Conservation (phyloP, 2,329 filamentous ascomycete genomes). For the Penicillium verrucosum region DNA sequence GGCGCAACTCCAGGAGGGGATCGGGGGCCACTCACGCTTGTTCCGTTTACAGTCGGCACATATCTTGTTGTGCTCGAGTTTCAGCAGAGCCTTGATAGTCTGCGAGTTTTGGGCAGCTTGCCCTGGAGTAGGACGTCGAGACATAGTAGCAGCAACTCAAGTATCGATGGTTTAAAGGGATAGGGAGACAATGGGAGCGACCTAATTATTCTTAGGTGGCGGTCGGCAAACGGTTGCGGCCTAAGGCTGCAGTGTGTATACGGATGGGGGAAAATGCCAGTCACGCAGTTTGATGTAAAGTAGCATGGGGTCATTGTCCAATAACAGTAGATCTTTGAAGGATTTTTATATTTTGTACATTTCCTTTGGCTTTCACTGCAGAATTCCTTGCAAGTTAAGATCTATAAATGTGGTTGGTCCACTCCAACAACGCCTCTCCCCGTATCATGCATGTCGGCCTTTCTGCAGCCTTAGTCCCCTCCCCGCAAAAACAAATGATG, state of each 20-base stretch:
- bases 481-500: constrained; percentile 1
- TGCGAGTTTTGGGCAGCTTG: constrained; percentile 88
- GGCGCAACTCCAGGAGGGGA: constrained; percentile 11
- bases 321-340: background rate
- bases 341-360: background rate
- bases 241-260: constrained; percentile 24
- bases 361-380: background rate
- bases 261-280: constrained; percentile 23
- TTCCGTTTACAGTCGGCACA: constrained; percentile 99
- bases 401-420: constrained; percentile 2
- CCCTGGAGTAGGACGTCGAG: constrained; percentile 65
- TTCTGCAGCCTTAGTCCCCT: constrained; percentile 3
- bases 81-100: constrained; percentile 91
- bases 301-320: background rate
- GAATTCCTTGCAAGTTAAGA: background rate
- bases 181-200: constrained; percentile 21
- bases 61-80: constrained; percentile 91
- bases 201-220: constrained; percentile 29
- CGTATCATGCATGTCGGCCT: constrained; percentile 2
- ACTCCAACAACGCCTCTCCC: constrained; percentile 2
- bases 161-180: constrained; percentile 10
- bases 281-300: constrained; percentile 20
- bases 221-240: constrained; percentile 27
- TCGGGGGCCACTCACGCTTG: constrained; percentile 66
- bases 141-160: constrained; percentile 29